Conservation (phyloP, 2,329 filamentous ascomycete genomes). For the Lithohypha guttulata region DNA sequence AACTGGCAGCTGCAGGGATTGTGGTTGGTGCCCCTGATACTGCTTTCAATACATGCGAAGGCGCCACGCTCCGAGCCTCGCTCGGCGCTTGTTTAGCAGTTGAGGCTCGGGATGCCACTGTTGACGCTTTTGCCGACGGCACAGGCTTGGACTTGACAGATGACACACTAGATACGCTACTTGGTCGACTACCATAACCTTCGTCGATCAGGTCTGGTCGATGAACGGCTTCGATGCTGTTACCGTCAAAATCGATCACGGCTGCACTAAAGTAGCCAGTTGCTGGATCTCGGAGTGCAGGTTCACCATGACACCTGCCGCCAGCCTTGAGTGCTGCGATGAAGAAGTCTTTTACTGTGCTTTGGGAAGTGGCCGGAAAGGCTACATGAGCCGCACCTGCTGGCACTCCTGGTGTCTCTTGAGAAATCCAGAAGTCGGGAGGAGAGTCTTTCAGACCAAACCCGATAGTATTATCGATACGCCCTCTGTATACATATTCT, state of each 20-base stretch:
- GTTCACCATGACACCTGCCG: conserved; percentile 47
- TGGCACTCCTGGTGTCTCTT: conserved; percentile 45
- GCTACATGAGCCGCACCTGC: conserved; percentile 51
- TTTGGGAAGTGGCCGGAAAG: conserved; percentile 56
- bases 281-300: conserved; percentile 39
- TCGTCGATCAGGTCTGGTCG: conserved; percentile 29
- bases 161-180: conserved; percentile 5
- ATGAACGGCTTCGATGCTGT: conserved; percentile 70
- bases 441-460: conserved; percentile 40
- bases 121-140: conserved; percentile 5
- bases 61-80: conserved; percentile 67
- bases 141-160: conserved; percentile 3
- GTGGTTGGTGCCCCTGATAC: conserved; percentile 6
- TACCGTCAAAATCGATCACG: conserved; percentile 68
- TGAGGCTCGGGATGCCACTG: not conserved
- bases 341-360: conserved; percentile 62
- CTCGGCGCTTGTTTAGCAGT: conserved; percentile 55
- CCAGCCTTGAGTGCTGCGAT: conserved; percentile 56
- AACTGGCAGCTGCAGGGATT: not conserved
- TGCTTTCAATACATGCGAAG: conserved; percentile 9
- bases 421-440: conserved; percentile 54
- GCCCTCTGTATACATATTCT: conserved; percentile 60
- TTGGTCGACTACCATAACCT: conserved; percentile 12
- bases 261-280: conserved; percentile 52
- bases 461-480: conserved; percentile 50